phyloP scores from a whole-genome alignment of 345 rosid genomes.

The Cochlearia excelsa region DNA sequence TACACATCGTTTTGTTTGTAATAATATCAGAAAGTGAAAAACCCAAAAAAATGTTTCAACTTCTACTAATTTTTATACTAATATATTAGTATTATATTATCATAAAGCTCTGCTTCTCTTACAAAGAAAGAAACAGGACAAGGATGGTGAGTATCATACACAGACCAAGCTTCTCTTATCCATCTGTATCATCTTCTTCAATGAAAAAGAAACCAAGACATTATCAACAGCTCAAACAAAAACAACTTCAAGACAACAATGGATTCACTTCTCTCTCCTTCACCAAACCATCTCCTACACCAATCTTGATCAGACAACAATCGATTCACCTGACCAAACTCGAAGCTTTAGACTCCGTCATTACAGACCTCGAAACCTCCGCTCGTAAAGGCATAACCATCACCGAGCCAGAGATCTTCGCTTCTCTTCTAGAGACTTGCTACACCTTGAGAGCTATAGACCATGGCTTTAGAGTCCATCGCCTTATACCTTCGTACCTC shows the following conservation, averaged over 20 bases:
- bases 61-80: background rate
- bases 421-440: slow-evolving; percentile 73
- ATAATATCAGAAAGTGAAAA: slow-evolving; percentile 4
- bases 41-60: background rate
- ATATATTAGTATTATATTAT: background rate
- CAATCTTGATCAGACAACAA: slow-evolving; percentile 41
- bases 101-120: slow-evolving; percentile 12
- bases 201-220: slow-evolving; percentile 41
- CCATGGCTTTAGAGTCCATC: slow-evolving; percentile 56
- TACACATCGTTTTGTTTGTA: slow-evolving; percentile 23
- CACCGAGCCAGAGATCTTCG: slow-evolving; percentile 54
- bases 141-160: slow-evolving; percentile 41
- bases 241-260: slow-evolving; percentile 20
- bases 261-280: slow-evolving; percentile 32
- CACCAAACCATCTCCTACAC: slow-evolving; percentile 56
- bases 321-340: slow-evolving; percentile 44
- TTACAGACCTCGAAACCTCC: slow-evolving; percentile 58
- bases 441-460: slow-evolving; percentile 50
- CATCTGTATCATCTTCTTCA: slow-evolving; percentile 32
- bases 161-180: slow-evolving; percentile 30
- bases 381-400: slow-evolving; percentile 48
- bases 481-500: slow-evolving; percentile 51
- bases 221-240: slow-evolving; percentile 32
- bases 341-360: slow-evolving; percentile 56
- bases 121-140: slow-evolving; percentile 1